phyloP scores from a whole-genome alignment of 306 rosid species.

The Coriaria nepalensis region DNA sequence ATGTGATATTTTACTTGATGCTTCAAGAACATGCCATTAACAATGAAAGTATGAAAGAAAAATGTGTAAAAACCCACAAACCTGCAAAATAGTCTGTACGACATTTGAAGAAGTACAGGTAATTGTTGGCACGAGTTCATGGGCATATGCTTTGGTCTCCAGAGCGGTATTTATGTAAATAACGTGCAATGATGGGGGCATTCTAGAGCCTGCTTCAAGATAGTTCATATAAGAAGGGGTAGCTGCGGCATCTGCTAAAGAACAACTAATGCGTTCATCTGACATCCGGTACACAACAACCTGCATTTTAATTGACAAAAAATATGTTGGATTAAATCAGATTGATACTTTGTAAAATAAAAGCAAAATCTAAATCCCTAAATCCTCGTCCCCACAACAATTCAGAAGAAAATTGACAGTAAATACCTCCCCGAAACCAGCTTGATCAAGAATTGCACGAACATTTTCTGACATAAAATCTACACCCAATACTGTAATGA shows the following conservation, averaged over 20 bases:
- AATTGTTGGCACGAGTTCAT: slow-evolving; percentile 93
- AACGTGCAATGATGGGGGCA: slow-evolving; percentile 72
- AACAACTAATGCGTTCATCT: slow-evolving; percentile 73
- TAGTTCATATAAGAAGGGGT: slow-evolving; percentile 63
- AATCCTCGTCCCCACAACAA: not conserved
- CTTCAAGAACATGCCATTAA: too few relatives aligned
- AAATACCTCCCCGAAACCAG: slow-evolving; percentile 65
- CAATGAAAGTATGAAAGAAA: not conserved
- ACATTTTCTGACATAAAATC: slow-evolving; percentile 98
- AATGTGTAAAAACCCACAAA: slow-evolving; percentile 15
- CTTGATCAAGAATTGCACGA: slow-evolving; percentile 98
- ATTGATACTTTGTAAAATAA: not conserved
- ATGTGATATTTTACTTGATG: not conserved
- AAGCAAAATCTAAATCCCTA: not conserved
- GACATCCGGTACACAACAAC: slow-evolving; percentile 91
- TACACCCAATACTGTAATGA: slow-evolving; percentile 76
- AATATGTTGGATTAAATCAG: slow-evolving; percentile 9
- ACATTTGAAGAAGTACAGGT: slow-evolving; percentile 98
- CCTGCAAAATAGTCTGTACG: slow-evolving; percentile 89
- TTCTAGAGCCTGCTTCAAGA: slow-evolving; percentile 64
- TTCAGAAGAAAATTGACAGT: slow-evolving; percentile 2
- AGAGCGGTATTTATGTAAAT: slow-evolving; percentile 81
- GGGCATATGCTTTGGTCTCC: slow-evolving; percentile 91
- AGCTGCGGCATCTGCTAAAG: slow-evolving; percentile 94
- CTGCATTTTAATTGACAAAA: slow-evolving; percentile 33